A percentile compares a stretch with the other conserved stretches of the same genome.
Evolutionary conservation across 2,329 filamentous ascomycete species (phyloP).

Genomic region (Camillea tinctor): DNA sequence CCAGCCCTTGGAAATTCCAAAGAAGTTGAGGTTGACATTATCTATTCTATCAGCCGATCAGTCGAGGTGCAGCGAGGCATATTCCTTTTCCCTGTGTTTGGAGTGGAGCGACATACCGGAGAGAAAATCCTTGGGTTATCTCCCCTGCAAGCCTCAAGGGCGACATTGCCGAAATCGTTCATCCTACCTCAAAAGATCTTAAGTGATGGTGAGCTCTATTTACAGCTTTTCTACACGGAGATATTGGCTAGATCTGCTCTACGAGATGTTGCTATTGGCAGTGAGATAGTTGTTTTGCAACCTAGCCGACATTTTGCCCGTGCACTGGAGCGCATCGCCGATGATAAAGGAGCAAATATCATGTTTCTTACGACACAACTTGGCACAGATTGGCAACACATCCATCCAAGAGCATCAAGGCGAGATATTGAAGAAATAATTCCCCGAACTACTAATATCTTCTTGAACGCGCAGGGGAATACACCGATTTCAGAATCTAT

Average conservation of each 20-base stretch:
- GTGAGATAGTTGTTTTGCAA: slow-evolving; percentile 2
- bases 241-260: slow-evolving; percentile 6
- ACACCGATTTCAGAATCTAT: no score
- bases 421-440: slow-evolving; percentile 1
- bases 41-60: slow-evolving; percentile 1
- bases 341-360: slow-evolving; percentile 2
- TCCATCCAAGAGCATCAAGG: slow-evolving; percentile 8
- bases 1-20: not conserved
- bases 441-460: not conserved
- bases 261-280: slow-evolving; percentile 1
- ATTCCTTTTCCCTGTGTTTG: slow-evolving; percentile 5
- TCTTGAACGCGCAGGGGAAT: no score
- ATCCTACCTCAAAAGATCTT: not conserved
- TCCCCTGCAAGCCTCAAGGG: slow-evolving; percentile 1
- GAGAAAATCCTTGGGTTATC: slow-evolving; percentile 3
- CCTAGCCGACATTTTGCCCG: not conserved
- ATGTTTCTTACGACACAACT: not conserved
- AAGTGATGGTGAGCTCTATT: not conserved
- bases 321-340: slow-evolving; percentile 1
- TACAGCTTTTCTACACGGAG: slow-evolving; percentile 8
- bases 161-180: not conserved
- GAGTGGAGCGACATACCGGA: not conserved
- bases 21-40: slow-evolving; percentile 2
- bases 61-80: not conserved
- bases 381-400: slow-evolving; percentile 3